Evolutionary conservation across 2,329 filamentous ascomycete species (phyloP), one percentile per base, ranked within the genome.

Genomic region (Bipolaris gigantea): DNA sequence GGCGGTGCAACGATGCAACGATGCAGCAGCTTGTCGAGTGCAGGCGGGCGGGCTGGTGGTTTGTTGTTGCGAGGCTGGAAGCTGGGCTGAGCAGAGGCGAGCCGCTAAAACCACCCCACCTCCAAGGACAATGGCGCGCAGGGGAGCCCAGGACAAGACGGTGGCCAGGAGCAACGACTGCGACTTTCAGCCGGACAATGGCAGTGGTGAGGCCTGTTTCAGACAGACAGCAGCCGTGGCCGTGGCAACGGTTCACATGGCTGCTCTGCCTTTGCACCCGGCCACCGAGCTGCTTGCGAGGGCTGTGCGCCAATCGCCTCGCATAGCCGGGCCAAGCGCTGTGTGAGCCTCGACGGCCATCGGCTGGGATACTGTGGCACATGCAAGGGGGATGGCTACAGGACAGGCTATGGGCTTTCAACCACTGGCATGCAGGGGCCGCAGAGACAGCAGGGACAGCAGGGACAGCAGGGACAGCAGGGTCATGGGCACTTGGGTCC

Each of bases 271-370:
- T 50, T 56, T 67, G 65, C 66, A 63, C 58, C 62, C 56, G 53
- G 44, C 41, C 36, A 50, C 57, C 41, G 56, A 50, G 40, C 47
- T 35, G 43, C n/a, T 32, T 48, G 48, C 27, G 33, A 44, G 41
- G 33, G 40, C 49, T 54, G 55, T 60, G 56, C 57, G 49, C 68
- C 69, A 73, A 73, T 73, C 54, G 57, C 63, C 62, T 60, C 53
- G 35, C 59, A 44, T 61, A 64, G 30, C 66, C 68, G 60, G 56
- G 62, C 65, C 68, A 67, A 64, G 65, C 63, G 46, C 55, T 39
- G 58, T 55, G 35, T 67, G 61, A 66, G 64, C 66, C 66, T 70
- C 57, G 65, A 64, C 52, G 55, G 61, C 58, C 39, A 58, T 50
- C 47, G 59, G 50, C 56, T 54, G 53, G 56, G 46, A 53, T 57